Evolutionary conservation across 108 stramenopile genomes (phyloP), one percentile per base, ranked within the genome.

Genomic region (Tribonema minus): DNA sequence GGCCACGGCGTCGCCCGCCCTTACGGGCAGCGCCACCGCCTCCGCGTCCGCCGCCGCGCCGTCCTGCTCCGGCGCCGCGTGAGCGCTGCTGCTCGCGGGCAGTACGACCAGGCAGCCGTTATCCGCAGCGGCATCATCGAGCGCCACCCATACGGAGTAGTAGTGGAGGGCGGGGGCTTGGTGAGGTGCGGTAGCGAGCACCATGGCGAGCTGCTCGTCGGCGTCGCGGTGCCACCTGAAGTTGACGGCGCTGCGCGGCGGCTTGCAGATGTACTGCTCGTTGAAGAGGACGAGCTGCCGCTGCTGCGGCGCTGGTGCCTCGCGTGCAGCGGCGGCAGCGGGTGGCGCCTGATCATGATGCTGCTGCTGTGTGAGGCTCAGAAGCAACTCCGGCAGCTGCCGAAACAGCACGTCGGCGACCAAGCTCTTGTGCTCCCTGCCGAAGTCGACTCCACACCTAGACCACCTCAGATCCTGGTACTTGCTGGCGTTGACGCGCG

Each of bases 221-320:
- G 27, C 81, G 39, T 82, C 81, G 70, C 36, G 46, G 30, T 82
- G 81, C 81, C 81, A 82, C 1, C 78, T 69, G 79, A 82, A 82
- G 25, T 72, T 72, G 35, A 82, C 73, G n/a, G 70, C 37, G 59
- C 78, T 82, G 32, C 33, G 35, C 23, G 81, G 70, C 12, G 81
- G 81, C 33, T 82, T 82, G 26, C 80, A 77, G 35, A 82, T 70
- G 71, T 79, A 82, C 68, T 82, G 81, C 12, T 82, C 81, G 27
- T 82, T 82, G 81, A 82, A 82, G 29, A 82, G 61, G 33, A 79
- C 28, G 1, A 67, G 37, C 12, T 2, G 29, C 31, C 31, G 33
- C 23, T 23, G 37, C 2, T 0, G 29, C 4, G 31, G 30, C 41
- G 9, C 41, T n/a, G n/a, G n/a, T n/a, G n/a, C 41, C 41, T 15